Conservation (phyloP, 805 yeast genomes). For the Suhomyces kilbournensis region DNA sequence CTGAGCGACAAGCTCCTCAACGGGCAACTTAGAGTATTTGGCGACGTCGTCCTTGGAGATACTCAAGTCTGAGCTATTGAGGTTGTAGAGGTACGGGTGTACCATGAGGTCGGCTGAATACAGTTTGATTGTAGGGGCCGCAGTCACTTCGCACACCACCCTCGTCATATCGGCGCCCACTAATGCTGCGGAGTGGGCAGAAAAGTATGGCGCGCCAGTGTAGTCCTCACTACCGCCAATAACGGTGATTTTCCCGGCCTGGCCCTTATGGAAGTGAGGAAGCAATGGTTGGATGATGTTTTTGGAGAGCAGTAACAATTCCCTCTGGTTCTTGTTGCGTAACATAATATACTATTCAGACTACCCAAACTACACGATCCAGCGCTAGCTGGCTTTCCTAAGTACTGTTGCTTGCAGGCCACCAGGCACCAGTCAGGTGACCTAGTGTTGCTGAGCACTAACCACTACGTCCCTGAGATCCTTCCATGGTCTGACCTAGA, state of each 20-base stretch:
- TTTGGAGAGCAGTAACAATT: constrained; percentile 49
- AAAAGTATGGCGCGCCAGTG: constrained; percentile 94
- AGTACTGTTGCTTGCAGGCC: background rate
- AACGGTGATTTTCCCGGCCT: constrained; percentile 80
- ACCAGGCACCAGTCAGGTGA: background rate
- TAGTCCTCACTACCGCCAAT: constrained; percentile 95
- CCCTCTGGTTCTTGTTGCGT: constrained; percentile 30
- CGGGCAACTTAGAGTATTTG: constrained; percentile 10
- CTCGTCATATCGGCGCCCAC: constrained; percentile 90
- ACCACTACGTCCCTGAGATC: background rate
- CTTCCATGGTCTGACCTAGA: background rate
- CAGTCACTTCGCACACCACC: constrained; percentile 76
- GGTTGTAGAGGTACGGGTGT: constrained; percentile 78
- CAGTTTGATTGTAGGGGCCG: constrained; percentile 76
- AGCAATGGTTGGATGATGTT: constrained; percentile 72
- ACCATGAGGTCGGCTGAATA: constrained; percentile 96
- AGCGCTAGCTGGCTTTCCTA: background rate
- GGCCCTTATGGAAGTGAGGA: constrained; percentile 81
- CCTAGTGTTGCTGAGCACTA: background rate
- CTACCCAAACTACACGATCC: background rate
- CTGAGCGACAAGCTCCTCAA: constrained; percentile 22
- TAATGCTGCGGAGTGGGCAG: constrained; percentile 79
- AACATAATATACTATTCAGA: constrained; percentile 1
- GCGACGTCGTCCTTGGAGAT: constrained; percentile 17
- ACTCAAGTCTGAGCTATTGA: constrained; percentile 28